Base-by-base conservation (phyloP, 352 stramenopile genomes). In the Globisporangium viniferum region DNA sequence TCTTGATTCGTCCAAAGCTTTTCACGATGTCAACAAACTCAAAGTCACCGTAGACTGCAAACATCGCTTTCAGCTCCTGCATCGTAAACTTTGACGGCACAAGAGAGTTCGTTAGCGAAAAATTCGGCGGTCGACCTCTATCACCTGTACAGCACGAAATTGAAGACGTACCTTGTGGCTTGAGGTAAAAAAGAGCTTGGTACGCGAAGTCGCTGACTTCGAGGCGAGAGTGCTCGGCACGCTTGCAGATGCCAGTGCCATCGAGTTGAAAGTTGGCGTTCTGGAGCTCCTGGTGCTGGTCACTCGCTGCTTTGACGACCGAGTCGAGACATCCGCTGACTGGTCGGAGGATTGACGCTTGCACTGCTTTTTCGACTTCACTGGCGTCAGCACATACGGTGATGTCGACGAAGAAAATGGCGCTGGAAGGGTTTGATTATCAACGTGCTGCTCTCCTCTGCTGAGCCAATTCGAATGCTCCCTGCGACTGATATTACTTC, bases 61-160 rank as follows among this genome's bases (percentile, higher is more conserved):
- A 95, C 81, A 95, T 93, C 1, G 88, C 86, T 31, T 93, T 76
- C 0, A 95, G 56, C 27, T 94, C 88, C 64, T 95, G 88, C 33
- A 76, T 62, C 5, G 86, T 94, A 46, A 93, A 94, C 84, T 94
- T 48, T 8, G 15, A 7, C 46, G 18, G 36, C 6, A 39, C 1
- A 39, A 14, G 12, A 4, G 10, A 46, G 39, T 33, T 22, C 6
- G 12, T 58, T 35, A 35, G 51, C 36, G 33, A n/a, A 24, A 57
- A 7, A n/a, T 35, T 20, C 10, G 22, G 15, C 14, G 14, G 3
- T 20, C 5, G 39, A 46, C 39, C 20, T 14, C 5, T 33, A 18
- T 15, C 49, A 33, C 48, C 48, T 59, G 29, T 2, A 56, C 27
- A 51, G 15, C 10, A 72, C 41, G 44, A n/a, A 27, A 18, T 3